Evolutionary conservation across 2,329 filamentous ascomycete genomes (phyloP).

Genomic region (Cordyceps cateniannulata): DNA sequence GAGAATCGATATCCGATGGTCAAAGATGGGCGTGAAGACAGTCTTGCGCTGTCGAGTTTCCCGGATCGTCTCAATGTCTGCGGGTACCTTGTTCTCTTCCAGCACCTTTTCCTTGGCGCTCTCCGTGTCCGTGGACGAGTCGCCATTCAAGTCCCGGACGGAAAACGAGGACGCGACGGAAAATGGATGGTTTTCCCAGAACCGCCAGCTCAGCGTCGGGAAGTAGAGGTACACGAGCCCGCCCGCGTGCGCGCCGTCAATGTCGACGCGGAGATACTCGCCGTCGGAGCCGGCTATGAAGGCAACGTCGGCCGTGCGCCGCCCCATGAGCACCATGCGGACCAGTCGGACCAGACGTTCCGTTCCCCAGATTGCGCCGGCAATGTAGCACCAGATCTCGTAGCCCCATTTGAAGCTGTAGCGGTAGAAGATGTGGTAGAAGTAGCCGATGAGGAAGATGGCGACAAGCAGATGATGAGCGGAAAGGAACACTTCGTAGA

Average conservation of each 20-base stretch:
- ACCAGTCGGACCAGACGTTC: slow-evolving; percentile 24
- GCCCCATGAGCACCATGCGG: slow-evolving; percentile 20
- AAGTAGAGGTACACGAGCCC: slow-evolving; percentile 30
- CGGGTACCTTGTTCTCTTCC: background rate
- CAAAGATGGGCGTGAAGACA: background rate
- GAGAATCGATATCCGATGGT: slow-evolving; percentile 18
- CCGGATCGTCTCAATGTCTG: background rate
- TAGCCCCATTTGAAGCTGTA: slow-evolving; percentile 31
- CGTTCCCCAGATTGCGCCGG: slow-evolving; percentile 24
- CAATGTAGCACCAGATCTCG: slow-evolving; percentile 30
- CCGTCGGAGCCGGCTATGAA: slow-evolving; percentile 20
- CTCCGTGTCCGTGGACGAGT: background rate
- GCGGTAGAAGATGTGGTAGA: slow-evolving; percentile 30
- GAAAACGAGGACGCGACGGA: slow-evolving; percentile 20
- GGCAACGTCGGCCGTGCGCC: slow-evolving; percentile 19
- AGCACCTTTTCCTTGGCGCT: background rate
- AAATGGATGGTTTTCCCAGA: slow-evolving; percentile 33
- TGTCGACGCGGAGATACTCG: slow-evolving; percentile 27
- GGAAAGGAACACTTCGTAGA: slow-evolving; percentile 29
- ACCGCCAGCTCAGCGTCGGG: slow-evolving; percentile 27
- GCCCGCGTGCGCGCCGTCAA: slow-evolving; percentile 18
- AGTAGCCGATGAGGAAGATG: slow-evolving; percentile 28
- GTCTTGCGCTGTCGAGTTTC: background rate
- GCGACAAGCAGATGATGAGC: slow-evolving; percentile 26
- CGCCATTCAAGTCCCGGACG: background rate